Conservation (phyloP, 225 moss, liverwort and hornwort species). For the Bryum argenteum region DNA sequence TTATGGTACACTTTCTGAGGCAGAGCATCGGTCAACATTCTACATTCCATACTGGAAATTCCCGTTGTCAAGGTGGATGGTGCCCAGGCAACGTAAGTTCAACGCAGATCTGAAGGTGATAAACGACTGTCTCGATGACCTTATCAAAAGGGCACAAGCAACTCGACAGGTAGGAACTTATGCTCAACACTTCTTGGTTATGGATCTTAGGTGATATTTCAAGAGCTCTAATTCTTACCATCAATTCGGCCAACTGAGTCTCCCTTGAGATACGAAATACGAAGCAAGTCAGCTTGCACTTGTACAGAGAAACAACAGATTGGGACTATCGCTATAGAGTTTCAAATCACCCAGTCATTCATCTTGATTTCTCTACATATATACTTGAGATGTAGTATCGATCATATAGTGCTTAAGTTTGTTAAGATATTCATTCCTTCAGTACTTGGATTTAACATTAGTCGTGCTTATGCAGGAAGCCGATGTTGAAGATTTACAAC, state of each 20-base stretch:
- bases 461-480: constrained; percentile 63
- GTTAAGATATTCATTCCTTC: constrained; percentile 7
- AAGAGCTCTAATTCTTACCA: neutral
- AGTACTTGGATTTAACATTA: constrained; percentile 11
- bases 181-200: neutral
- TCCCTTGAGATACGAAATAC: neutral
- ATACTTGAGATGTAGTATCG: neutral
- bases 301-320: neutral
- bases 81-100: constrained; percentile 95
- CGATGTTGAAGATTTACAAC: constrained; percentile 81
- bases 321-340: neutral
- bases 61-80: constrained; percentile 82
- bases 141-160: constrained; percentile 79
- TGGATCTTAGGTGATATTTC: neutral
- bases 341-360: neutral
- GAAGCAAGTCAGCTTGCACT: neutral
- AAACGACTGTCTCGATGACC: constrained; percentile 91
- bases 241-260: neutral
- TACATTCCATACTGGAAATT: constrained; percentile 99
- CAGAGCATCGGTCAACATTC: constrained; percentile 98
- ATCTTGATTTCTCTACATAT: constrained; percentile 8
- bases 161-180: constrained; percentile 72
- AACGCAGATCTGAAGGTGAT: constrained; percentile 90
- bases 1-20: constrained; percentile 92
- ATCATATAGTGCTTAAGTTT: neutral